These are phyloP conservation scores for Exophiala spinifera DNA, from an alignment of 2,329 filamentous ascomycete species.

Conservation along the genomic window DNA sequence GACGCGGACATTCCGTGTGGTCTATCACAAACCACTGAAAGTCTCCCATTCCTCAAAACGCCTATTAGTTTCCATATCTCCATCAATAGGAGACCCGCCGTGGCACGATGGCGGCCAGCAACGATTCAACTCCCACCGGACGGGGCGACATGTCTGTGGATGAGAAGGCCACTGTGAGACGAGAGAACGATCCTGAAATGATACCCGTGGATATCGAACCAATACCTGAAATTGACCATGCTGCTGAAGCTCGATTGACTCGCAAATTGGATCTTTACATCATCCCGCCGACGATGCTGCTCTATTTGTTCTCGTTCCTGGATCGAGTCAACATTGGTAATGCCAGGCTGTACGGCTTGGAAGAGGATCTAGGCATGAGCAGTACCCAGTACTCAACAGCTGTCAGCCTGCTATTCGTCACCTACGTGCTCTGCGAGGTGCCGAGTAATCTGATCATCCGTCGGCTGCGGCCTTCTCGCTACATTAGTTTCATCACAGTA, in stretches of 20 bases:
- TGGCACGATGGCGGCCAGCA: conserved; percentile 9
- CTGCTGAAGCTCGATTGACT: conserved; percentile 30
- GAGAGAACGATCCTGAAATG: not conserved
- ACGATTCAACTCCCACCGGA: conserved; percentile 11
- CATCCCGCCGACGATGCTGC: conserved; percentile 40
- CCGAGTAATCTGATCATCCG: conserved; percentile 46
- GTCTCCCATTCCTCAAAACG: too few relatives aligned
- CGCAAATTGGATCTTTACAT: conserved; percentile 43
- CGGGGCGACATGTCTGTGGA: not conserved
- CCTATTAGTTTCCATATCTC: not conserved
- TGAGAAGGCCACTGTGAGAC: conserved; percentile 1
- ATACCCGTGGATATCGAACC: conserved; percentile 8
- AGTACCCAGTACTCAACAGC: conserved; percentile 64
- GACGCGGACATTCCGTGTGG: too few relatives aligned
- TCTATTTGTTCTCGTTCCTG: conserved; percentile 63
- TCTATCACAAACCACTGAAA: not conserved
- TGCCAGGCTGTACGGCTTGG: conserved; percentile 45
- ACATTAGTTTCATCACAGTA: conserved; percentile 43
- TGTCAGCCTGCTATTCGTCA: conserved; percentile 66
- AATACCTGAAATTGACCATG: conserved; percentile 23
- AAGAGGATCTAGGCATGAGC: conserved; percentile 42
- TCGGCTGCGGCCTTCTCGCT: conserved; percentile 49
- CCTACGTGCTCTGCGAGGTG: conserved; percentile 42
- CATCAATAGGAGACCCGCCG: not conserved
- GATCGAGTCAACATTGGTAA: conserved; percentile 50